Conservation (phyloP, 148 eudicot genomes). For the Rhododendron simsii region DNA sequence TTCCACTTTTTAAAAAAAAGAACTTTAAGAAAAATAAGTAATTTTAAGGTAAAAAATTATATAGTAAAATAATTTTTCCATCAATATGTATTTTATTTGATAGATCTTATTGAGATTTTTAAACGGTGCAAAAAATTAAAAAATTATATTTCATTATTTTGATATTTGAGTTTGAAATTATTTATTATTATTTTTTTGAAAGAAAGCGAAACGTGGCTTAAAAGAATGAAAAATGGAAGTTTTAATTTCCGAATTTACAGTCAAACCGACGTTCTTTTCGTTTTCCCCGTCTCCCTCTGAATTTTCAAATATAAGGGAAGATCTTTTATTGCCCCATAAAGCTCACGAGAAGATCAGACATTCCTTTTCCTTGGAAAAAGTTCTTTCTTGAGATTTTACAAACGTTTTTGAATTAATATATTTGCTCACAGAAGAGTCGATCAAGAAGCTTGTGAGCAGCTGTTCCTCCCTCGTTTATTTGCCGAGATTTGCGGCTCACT, state of each 20-base stretch:
- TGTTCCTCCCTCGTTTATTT: constrained; percentile 1
- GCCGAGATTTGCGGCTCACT: not conserved
- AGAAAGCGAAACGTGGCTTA: too few relatives aligned
- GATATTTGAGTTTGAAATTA: too few relatives aligned
- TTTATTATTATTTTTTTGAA: too few relatives aligned
- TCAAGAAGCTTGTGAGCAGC: constrained; percentile 5
- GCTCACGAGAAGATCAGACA: constrained; percentile 12
- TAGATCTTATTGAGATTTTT: too few relatives aligned
- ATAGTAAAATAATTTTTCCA: too few relatives aligned
- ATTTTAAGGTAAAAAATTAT: too few relatives aligned
- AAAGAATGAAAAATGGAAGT: not conserved
- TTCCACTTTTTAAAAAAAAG: too few relatives aligned
- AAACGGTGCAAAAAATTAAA: too few relatives aligned
- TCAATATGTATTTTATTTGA: too few relatives aligned
- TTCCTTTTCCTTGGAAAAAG: not conserved
- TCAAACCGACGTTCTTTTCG: not conserved
- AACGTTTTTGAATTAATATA: not conserved
- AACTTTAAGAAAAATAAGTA: too few relatives aligned
- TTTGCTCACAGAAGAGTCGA: not conserved
- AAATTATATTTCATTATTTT: too few relatives aligned
- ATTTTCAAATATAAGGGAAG: not conserved
- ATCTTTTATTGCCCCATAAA: not conserved
- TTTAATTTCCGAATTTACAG: not conserved
- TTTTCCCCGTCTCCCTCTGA: not conserved
- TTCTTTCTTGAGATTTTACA: not conserved